Percentiles rank a stretch among this genome's conserved stretches.
These are phyloP conservation scores for Erythrobasidium hasegawianum DNA, from an alignment of 1,284 basidiomycete genomes.

Conservation along the genomic window DNA sequence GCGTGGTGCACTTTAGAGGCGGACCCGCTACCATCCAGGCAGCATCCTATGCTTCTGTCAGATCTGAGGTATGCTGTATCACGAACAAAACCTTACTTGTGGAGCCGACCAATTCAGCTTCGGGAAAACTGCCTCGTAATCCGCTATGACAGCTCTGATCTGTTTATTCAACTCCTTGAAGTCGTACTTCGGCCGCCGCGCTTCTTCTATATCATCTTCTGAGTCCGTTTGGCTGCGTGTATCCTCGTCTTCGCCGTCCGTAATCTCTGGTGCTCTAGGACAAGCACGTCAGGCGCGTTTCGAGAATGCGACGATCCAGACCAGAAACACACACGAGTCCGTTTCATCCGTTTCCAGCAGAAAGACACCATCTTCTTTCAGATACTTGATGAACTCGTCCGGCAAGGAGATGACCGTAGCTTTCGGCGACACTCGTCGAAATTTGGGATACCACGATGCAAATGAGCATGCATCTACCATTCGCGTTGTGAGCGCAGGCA, in stretches of 20 bases:
- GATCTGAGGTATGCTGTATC: not conserved
- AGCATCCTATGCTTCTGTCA: constrained; percentile 63
- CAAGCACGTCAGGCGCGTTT: too few relatives aligned
- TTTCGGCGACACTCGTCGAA: constrained; percentile 66
- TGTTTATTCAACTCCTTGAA: constrained; percentile 72
- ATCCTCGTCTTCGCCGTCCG: constrained; percentile 57
- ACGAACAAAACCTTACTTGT: constrained; percentile 57
- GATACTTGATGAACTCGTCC: constrained; percentile 64
- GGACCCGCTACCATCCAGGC: constrained; percentile 86
- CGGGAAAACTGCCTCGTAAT: constrained; percentile 83
- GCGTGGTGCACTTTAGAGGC: constrained; percentile 77
- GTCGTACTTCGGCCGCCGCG: constrained; percentile 47
- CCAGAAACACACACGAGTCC: constrained; percentile 37
- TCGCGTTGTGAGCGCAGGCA: constrained; percentile 56
- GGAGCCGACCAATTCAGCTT: constrained; percentile 93
- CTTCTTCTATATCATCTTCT: constrained; percentile 43
- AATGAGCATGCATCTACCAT: constrained; percentile 74
- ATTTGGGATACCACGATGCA: constrained; percentile 79
- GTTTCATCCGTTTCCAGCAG: constrained; percentile 75
- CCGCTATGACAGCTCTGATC: constrained; percentile 64
- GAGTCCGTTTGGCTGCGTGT: constrained; percentile 51
- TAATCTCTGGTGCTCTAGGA: constrained; percentile 49
- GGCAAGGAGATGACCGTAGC: constrained; percentile 72
- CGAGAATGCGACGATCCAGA: too few relatives aligned
- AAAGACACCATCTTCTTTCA: constrained; percentile 73